These are phyloP conservation scores for Kuraishia floccosa DNA, from an alignment of 805 yeast species.

Conservation along the genomic window DNA sequence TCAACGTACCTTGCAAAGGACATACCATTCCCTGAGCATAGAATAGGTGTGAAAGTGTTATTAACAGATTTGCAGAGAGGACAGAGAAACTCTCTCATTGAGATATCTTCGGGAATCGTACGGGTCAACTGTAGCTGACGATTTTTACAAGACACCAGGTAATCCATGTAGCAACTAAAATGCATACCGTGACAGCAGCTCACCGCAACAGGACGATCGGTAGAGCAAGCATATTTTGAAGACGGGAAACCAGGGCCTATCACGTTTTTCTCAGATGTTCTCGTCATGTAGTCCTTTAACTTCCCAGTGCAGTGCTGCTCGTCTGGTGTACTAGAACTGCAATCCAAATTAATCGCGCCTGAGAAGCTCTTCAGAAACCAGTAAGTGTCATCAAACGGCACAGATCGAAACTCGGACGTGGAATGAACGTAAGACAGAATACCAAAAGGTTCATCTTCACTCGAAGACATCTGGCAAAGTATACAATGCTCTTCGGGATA, in stretches of 20 bases:
- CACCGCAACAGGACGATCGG: conserved; percentile 38
- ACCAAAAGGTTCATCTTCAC: conserved; percentile 59
- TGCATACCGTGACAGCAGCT: conserved; percentile 97
- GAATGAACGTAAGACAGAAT: conserved; percentile 51
- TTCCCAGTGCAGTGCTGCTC: conserved; percentile 5
- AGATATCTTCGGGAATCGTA: conserved; percentile 66
- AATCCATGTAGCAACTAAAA: conserved; percentile 59
- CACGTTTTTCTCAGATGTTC: conserved; percentile 24
- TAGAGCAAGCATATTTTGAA: conserved; percentile 19
- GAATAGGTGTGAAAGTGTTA: conserved; percentile 72
- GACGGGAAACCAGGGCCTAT: conserved; percentile 67
- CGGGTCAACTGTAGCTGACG: conserved; percentile 64
- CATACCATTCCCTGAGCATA: conserved; percentile 40
- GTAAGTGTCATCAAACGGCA: conserved; percentile 52
- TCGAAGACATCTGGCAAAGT: conserved; percentile 66
- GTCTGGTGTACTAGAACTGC: conserved; percentile 4
- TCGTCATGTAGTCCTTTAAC: conserved; percentile 25
- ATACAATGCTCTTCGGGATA: conserved; percentile 72
- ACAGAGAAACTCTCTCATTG: conserved; percentile 68
- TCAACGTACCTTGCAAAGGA: too few relatives aligned
- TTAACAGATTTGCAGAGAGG: conserved; percentile 86
- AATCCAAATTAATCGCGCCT: conserved; percentile 30
- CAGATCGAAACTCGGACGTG: conserved; percentile 46
- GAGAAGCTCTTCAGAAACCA: conserved; percentile 60
- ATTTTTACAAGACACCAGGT: conserved; percentile 38